Conservation (phyloP, 176 grass and related monocot species). For the Pharus latifolius region DNA sequence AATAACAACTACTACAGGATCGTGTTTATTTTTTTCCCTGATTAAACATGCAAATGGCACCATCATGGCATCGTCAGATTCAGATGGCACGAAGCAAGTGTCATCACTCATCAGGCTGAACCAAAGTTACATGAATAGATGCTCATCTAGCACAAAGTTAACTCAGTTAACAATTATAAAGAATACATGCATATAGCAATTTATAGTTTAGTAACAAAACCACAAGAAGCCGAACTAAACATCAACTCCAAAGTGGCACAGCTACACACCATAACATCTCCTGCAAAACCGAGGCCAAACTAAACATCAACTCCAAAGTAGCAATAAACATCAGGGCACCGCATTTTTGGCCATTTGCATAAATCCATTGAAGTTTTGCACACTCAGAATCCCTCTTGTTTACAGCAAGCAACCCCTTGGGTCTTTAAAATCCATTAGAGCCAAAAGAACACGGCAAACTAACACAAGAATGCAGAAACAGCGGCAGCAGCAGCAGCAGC, state of each 20-base stretch:
- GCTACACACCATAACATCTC: conserved; percentile 9
- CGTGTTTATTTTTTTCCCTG: too few species aligned
- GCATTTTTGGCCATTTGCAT: neutral
- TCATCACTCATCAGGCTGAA: too few species aligned
- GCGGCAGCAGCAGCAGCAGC: neutral
- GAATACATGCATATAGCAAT: too few species aligned
- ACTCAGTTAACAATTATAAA: too few species aligned
- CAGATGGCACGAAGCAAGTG: too few species aligned
- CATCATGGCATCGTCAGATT: too few species aligned
- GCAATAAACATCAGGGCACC: neutral
- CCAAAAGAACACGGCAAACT: neutral
- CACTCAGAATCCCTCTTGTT: conserved; percentile 36
- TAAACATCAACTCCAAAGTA: conserved; percentile 36
- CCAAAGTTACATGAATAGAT: too few species aligned
- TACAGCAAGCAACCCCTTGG: neutral
- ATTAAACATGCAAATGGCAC: too few species aligned
- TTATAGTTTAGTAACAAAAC: neutral
- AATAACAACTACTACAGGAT: too few species aligned
- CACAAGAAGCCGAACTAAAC: neutral
- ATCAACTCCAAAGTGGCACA: conserved; percentile 17
- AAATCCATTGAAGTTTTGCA: neutral
- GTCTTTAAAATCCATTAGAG: neutral
- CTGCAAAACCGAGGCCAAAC: conserved; percentile 37
- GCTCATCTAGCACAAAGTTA: too few species aligned
- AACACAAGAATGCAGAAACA: neutral